Evolutionary conservation across 306 rosid genomes (phyloP).

Genomic region (Dryas alaskensis): DNA sequence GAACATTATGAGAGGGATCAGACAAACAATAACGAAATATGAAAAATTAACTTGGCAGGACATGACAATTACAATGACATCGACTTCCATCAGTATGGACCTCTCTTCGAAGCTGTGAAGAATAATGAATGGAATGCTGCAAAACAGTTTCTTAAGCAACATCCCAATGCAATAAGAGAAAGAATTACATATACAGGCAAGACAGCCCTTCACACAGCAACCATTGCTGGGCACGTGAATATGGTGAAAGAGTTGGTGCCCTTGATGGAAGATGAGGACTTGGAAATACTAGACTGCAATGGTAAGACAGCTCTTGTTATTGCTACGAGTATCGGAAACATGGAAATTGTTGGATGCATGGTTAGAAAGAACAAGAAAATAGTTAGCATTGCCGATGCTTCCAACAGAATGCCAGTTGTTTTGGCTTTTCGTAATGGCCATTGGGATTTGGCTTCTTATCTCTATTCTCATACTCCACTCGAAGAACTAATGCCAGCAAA

Average conservation of each 20-base stretch:
- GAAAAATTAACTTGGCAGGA: not conserved
- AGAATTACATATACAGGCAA: not conserved
- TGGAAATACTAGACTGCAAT: not conserved
- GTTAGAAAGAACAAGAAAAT: not conserved
- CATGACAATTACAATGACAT: not conserved
- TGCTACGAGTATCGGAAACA: not conserved
- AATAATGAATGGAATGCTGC: not conserved
- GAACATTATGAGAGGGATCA: no score
- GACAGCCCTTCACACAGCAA: slow-evolving; percentile 3
- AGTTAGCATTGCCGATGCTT: not conserved
- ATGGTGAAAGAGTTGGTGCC: not conserved
- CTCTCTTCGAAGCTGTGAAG: not conserved
- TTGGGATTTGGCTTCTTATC: not conserved
- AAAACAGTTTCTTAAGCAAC: not conserved
- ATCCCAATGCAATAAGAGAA: not conserved
- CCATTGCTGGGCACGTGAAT: not conserved
- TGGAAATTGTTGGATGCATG: not conserved
- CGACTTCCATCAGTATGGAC: not conserved
- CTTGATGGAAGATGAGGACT: not conserved
- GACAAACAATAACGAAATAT: no score
- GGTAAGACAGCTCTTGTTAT: not conserved
- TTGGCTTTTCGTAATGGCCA: not conserved
- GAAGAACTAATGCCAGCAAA: not conserved
- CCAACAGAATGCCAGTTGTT: not conserved
- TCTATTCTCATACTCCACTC: not conserved